A percentile compares a stretch with the other conserved stretches of the same genome.
phyloP scores from a whole-genome alignment of 2,329 filamentous ascomycete genomes.

The Hymenoscyphus albidus region DNA sequence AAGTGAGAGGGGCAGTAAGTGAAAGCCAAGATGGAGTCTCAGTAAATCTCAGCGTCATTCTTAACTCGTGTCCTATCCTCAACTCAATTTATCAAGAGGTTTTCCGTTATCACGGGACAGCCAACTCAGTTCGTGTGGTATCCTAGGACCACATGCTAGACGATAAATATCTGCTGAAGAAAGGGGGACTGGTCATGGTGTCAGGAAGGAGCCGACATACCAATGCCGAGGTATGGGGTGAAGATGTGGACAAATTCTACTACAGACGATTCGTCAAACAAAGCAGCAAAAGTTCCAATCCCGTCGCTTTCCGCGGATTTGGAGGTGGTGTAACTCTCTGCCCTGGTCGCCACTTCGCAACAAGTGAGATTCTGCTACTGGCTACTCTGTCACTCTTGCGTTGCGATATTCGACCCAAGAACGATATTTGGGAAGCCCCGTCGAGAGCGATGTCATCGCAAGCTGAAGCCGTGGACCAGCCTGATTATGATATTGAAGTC shows the following conservation, averaged over 20 bases:
- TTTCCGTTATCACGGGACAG: conserved; percentile 39
- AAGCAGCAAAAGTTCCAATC: conserved; percentile 22
- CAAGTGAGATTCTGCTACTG: conserved; percentile 35
- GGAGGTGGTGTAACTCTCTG: conserved; percentile 38
- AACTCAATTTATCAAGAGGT: conserved; percentile 41
- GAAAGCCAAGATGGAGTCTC: conserved; percentile 5
- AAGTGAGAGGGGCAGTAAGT: conserved; percentile 28
- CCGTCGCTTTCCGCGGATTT: conserved; percentile 27
- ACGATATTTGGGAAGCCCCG: background rate
- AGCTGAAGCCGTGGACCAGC: conserved; percentile 21
- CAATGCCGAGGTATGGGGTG: conserved; percentile 35
- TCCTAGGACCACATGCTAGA: conserved; percentile 36
- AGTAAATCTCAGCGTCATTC: background rate
- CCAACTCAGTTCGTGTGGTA: conserved; percentile 37
- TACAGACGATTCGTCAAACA: conserved; percentile 32
- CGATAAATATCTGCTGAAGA: conserved; percentile 37
- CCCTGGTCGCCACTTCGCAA: conserved; percentile 37
- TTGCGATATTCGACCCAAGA: conserved; percentile 21
- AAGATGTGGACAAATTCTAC: conserved; percentile 33
- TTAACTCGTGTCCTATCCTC: conserved; percentile 37
- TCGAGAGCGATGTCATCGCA: conserved; percentile 17
- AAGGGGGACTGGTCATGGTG: conserved; percentile 37
- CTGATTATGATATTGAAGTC: conserved; percentile 24
- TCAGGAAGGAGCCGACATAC: conserved; percentile 34
- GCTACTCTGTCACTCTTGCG: conserved; percentile 19